Conservation (phyloP, 495 filamentous ascomycete genomes). For the Xylaria sp. region DNA sequence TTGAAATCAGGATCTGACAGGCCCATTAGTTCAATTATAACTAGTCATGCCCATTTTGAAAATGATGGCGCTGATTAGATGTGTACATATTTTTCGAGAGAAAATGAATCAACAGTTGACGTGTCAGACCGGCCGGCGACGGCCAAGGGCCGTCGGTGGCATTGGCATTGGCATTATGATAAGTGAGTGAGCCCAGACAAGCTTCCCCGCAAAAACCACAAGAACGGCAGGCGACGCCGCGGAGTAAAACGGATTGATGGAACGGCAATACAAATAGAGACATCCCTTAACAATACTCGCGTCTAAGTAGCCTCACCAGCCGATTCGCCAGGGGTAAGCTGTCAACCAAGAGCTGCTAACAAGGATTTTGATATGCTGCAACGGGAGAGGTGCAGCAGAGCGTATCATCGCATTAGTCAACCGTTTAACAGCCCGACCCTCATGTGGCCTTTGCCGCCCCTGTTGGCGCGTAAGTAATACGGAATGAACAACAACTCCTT, state of each 20-base stretch:
- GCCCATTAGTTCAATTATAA: not conserved
- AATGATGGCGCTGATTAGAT: not conserved
- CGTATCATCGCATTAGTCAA: constrained; percentile 11
- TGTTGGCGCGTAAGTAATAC: constrained; percentile 59
- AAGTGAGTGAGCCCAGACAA: constrained; percentile 7
- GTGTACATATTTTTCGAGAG: not conserved
- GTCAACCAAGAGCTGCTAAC: constrained; percentile 8
- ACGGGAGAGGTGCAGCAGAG: not conserved
- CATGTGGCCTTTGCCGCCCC: constrained; percentile 60
- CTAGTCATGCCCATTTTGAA: not conserved
- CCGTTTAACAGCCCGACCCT: constrained; percentile 47
- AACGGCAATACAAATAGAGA: not conserved
- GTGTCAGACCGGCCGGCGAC: constrained; percentile 5
- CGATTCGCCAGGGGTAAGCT: constrained; percentile 12
- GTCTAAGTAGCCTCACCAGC: not conserved
- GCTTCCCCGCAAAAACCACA: constrained; percentile 1
- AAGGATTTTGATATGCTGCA: constrained; percentile 3
- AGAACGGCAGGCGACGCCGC: not conserved
- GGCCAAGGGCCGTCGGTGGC: constrained; percentile 9
- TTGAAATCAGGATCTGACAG: not conserved
- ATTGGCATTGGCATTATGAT: constrained; percentile 18
- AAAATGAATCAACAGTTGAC: not conserved
- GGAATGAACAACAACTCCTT: constrained; percentile 55
- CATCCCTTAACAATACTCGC: not conserved
- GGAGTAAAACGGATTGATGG: constrained; percentile 1